Evolutionary conservation across 2,329 filamentous ascomycete genomes (phyloP).

Genomic region (Cladosporium oxysporum): DNA sequence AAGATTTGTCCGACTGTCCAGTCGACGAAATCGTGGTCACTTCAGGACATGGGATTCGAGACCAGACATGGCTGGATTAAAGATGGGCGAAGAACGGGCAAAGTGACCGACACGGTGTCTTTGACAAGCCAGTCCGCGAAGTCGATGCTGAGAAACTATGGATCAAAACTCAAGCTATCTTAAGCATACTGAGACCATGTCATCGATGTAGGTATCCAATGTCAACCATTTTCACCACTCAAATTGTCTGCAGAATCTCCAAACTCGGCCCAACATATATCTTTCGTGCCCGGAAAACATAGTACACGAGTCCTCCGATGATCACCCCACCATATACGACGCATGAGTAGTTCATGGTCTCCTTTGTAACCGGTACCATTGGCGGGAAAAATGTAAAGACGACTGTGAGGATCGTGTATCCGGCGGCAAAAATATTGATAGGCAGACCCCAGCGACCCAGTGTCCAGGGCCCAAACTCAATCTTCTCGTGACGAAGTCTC

Average conservation of each 20-base stretch:
- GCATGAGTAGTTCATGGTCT: neutral
- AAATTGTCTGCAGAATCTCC: neutral
- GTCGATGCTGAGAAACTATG: neutral
- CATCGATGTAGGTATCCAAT: neutral
- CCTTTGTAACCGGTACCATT: neutral
- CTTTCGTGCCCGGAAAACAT: neutral
- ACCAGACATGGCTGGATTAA: neutral
- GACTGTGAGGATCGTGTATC: neutral
- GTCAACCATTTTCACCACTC: neutral
- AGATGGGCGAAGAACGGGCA: neutral
- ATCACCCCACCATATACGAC: neutral
- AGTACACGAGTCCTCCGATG: neutral
- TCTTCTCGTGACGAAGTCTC: conserved; percentile 15
- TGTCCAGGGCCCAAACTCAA: conserved; percentile 19
- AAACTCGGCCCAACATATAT: neutral
- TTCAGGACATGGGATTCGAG: neutral
- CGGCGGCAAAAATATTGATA: conserved; percentile 10
- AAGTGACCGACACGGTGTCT: neutral
- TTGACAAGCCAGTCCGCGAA: neutral
- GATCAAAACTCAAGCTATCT: neutral
- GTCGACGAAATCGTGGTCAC: neutral
- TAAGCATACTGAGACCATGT: neutral
- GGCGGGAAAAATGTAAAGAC: neutral
- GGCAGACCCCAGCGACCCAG: conserved; percentile 17
- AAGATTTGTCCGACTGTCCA: neutral